Evolutionary conservation across 306 rosid species (phyloP), one percentile per base, ranked within the genome.

Genomic region (Dryas alaskensis): DNA sequence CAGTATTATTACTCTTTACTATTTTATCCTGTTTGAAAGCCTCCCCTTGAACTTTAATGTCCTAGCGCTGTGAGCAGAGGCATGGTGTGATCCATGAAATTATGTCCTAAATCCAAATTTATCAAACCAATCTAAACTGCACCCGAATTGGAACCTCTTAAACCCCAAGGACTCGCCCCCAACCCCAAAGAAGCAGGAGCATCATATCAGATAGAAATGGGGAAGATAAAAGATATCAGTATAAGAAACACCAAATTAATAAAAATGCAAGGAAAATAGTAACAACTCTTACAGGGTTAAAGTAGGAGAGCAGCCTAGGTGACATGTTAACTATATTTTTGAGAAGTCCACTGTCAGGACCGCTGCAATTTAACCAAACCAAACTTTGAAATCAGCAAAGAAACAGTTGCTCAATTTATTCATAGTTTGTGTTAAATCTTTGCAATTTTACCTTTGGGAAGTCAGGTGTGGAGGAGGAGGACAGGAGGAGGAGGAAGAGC

Each of bases 221-320:
- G 48, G 8, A 45, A 4, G 48, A 45, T 8, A 45, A 45, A 37
- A 43, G 8, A 16, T 19, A 40, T 1, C 31, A 63, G 14, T 45
- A 43, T 63, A n/a, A 22, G 45, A 19, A 51, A 19, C 60, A 31
- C 25, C 25, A 49, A n/a, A 22, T 55, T 19, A 31, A 54, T 19
- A 40, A 51, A 55, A 67, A 50, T 59, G 22, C 64, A 44, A 54
- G 19, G 43, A 70, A 9, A 52, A 58, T 43, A 52, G 12, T 10
- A 3, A 70, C 45, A 16, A 7, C 46, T 22, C 73, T 67, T 67
- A 73, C 78, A 27, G 78, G 75, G 47, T 59, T 58, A 25, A 65
- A 78, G 54, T 57, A 66, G 69, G 74, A 65, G 22, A 72, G 66
- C 1, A 73, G 60, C 49, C 57, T 52, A 14, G 82, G 78, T 13